Evolutionary conservation across 164 flowering plant genomes (phyloP), one percentile per base, ranked within the genome.

Genomic region (Magnolia changhungtana): DNA sequence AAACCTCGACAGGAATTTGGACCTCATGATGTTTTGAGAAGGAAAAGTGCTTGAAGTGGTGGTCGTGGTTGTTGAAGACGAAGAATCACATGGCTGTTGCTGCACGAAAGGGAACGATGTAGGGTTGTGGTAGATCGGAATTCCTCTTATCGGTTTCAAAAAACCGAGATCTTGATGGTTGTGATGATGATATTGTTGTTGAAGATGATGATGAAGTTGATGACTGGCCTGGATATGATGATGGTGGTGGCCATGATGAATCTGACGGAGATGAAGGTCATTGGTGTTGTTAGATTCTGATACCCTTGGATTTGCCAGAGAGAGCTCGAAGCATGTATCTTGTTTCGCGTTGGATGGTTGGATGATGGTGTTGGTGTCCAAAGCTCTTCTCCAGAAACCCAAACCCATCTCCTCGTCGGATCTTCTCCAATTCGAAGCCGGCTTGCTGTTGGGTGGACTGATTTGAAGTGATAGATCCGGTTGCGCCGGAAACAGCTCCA

Each of bases 401-500:
- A 90, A 88, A 81, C 88, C 92, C 85, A 87, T 73, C 20, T 88
- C 90, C 27, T 84, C 89, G 52, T 84, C 85, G 45, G 77, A n/a
- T 70, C 83, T 80, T 81, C 85, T 83, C 77, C 87, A 82, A 72
- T 84, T 72, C 16, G 93, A 79, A 31, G 90, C 71, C 78, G 91
- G 83, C 79, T 88, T 87, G 80, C 61, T 83, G 85, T 83, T 91
- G 51, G 98, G 98, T 4, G 93, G 97, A 79, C 97, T 93, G 79
- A 95, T 95, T 89, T 91, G 98, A 2, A 95, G 84, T 21, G 98
- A 92, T 68, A 95, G 84, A 82, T 95, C 98, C 29, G 98, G 98
- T 81, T 92, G 98, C 67, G 98, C 91, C 58, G 98, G 96, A 65
- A 93, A 95, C 3, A 93, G 83, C 90, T 95, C 98, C 98, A 95